Conservation (phyloP, 331 rosid genomes). For the Erythrophleum ivorense region DNA sequence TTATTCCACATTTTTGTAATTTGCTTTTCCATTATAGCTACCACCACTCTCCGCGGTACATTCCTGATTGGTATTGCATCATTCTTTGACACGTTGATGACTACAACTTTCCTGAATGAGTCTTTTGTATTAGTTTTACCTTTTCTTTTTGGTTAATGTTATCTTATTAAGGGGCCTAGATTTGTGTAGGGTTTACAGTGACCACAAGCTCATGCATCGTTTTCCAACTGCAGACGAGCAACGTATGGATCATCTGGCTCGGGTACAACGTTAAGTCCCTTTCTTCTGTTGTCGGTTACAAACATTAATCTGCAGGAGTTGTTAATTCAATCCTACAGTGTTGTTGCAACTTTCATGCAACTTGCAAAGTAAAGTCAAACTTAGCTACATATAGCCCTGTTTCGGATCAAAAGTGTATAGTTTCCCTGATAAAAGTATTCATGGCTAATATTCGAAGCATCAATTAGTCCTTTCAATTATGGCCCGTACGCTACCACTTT, state of each 20-base stretch:
- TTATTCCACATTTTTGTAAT: not conserved
- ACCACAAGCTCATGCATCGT: conserved; percentile 37
- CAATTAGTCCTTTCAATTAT: not conserved
- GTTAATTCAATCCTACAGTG: conserved; percentile 21
- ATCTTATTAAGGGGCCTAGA: not conserved
- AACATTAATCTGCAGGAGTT: conserved; percentile 32
- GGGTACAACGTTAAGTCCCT: conserved; percentile 46
- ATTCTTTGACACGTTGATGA: no score
- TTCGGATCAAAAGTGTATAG: not conserved
- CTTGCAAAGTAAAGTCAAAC: conserved; percentile 40
- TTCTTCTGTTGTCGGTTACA: conserved; percentile 37
- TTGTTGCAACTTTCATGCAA: conserved; percentile 27
- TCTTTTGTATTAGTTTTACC: no score
- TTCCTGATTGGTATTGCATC: no score
- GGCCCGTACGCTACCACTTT: not conserved
- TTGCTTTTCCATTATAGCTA: not conserved
- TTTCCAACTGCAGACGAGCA: conserved; percentile 39
- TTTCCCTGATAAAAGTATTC: not conserved
- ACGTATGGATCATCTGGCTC: conserved; percentile 10
- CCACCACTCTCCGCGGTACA: not conserved
- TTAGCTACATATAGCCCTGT: conserved; percentile 5
- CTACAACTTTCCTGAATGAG: not conserved
- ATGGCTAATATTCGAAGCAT: not conserved
- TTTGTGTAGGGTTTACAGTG: conserved; percentile 22
- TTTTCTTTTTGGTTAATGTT: not conserved